Evolutionary conservation across 306 rosid genomes (phyloP).

Genomic region (Gynostemma pentaphyllum): DNA sequence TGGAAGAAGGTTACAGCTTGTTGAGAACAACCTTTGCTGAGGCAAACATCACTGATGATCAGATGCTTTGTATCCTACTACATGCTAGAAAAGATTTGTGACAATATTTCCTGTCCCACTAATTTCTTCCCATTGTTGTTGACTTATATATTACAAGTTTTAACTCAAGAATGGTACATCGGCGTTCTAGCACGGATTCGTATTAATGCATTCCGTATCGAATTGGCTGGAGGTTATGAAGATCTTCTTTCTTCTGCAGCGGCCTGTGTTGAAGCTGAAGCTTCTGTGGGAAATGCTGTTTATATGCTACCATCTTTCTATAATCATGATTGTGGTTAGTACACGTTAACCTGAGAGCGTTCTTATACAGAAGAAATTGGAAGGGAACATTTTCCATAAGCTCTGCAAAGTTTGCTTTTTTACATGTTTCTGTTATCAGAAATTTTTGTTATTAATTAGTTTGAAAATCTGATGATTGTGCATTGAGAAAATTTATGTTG

Average conservation of each 20-base stretch:
- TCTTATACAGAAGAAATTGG: background rate
- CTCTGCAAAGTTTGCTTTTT: background rate
- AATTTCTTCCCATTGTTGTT: background rate
- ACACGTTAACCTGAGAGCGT: slow-evolving; percentile 13
- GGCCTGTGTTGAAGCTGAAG: slow-evolving; percentile 73
- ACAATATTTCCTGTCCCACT: background rate
- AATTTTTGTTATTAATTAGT: background rate
- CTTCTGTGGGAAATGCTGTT: slow-evolving; percentile 75
- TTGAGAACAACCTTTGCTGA: slow-evolving; percentile 43
- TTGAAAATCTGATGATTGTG: background rate
- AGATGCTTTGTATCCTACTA: slow-evolving; percentile 75
- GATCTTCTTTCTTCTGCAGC: slow-evolving; percentile 66
- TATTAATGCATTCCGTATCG: slow-evolving; percentile 78
- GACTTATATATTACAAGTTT: slow-evolving; percentile 53
- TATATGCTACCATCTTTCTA: slow-evolving; percentile 87
- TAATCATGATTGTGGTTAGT: slow-evolving; percentile 82
- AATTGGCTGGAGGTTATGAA: slow-evolving; percentile 54
- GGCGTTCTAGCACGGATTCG: slow-evolving; percentile 64
- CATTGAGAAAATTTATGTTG: background rate
- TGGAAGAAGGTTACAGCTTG: slow-evolving; percentile 62
- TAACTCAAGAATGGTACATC: slow-evolving; percentile 73
- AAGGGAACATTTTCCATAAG: background rate
- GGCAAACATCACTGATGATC: slow-evolving; percentile 36
- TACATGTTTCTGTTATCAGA: background rate
- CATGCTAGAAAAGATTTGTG: slow-evolving; percentile 1